Evolutionary conservation across 345 rosid genomes (phyloP), one percentile per base, ranked within the genome.

Genomic region (Nasturtium officinale): DNA sequence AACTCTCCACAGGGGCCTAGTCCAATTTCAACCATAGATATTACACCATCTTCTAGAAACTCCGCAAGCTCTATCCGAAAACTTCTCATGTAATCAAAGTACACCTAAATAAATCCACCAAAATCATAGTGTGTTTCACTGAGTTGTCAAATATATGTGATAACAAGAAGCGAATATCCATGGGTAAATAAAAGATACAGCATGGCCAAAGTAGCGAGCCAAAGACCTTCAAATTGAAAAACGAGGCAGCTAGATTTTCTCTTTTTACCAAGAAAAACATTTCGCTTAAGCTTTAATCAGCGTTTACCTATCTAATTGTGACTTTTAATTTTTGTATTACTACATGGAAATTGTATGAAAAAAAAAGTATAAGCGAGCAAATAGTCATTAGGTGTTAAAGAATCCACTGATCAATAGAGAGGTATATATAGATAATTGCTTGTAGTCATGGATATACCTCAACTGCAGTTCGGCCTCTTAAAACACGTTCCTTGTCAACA

Each of bases 1-100:
- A 95, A 83, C 83, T 91, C 98, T 72, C 99, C 99, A 67, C 98
- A 90, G 13, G 98, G 96, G 79, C 99, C 99, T 73, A 91, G 82
- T 80, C 99, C 99, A 76, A 95, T 84, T 74, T 85, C 94, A 87
- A 95, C 78, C 93, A 85, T 80, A 38, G 94, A 81, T 79, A 95
- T 84, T 23, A 83, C 73, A 77, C 89, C 89, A 62, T 82, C 90
- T 69, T 71, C 84, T 76, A 95, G 81, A 71, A 85, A 87, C 17
- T 89, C 91, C 28, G 82, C 87, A 80, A 92, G 90, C 78, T 90
- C 99, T 73, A 83, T 83, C 23, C 99, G 90, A 68, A 91, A 95
- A 82, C 94, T 90, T 86, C 98, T 87, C 99, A 95, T 90, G 85
- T 78, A 92, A 76, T 96, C 99, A 73, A 89, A 96, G 85, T 96